phyloP scores from a whole-genome alignment of 305 asterid genomes.

The Fraxinus dipetala region DNA sequence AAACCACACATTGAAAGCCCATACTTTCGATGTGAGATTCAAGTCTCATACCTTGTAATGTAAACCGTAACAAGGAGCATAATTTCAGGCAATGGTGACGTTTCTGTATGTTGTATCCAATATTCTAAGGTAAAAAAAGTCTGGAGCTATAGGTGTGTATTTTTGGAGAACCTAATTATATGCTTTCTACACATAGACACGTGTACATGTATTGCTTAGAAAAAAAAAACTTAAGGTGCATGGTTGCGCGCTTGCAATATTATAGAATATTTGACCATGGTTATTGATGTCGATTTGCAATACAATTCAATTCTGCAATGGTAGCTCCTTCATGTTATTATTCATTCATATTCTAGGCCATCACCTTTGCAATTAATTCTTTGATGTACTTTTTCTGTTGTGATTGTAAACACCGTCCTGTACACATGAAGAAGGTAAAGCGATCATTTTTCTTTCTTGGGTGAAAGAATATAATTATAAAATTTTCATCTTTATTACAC shows the following conservation, averaged over 20 bases:
- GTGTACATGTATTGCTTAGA: neutral
- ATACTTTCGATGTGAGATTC: too few relatives aligned
- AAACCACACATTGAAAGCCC: too few relatives aligned
- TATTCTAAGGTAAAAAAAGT: neutral
- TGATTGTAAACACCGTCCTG: neutral
- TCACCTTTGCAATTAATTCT: neutral
- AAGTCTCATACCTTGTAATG: too few relatives aligned
- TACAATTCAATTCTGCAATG: neutral
- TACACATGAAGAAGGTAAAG: neutral
- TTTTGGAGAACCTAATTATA: neutral
- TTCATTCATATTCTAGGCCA: neutral
- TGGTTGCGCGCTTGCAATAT: neutral
- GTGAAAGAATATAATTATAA: neutral
- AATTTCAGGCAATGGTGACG: neutral
- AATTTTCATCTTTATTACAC: neutral
- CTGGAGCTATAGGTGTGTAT: neutral
- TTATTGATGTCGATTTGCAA: neutral
- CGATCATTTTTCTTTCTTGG: neutral
- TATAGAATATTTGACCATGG: neutral
- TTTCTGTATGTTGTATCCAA: neutral
- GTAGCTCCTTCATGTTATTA: neutral
- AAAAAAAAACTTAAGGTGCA: neutral
- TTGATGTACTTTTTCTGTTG: neutral
- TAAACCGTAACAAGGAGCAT: neutral
- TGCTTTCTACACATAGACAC: neutral